phyloP scores from a whole-genome alignment of 164 flowering plant species.

The Echeveria elegans region DNA sequence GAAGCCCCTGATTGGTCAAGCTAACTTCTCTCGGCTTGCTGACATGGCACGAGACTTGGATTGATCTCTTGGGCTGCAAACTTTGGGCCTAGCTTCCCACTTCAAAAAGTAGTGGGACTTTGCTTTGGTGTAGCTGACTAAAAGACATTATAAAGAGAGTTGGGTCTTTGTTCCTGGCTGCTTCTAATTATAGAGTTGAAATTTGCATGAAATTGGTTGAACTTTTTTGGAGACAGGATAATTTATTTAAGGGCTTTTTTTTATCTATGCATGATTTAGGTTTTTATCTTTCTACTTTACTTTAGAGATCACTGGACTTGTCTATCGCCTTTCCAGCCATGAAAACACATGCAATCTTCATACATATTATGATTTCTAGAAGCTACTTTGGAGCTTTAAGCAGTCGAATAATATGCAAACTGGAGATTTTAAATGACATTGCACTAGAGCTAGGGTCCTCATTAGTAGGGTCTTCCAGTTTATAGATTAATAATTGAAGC shows the following conservation, averaged over 20 bases:
- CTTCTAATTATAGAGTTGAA: slow-evolving; percentile 5
- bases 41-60: too few relatives aligned
- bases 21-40: too few relatives aligned
- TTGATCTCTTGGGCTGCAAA: too few relatives aligned
- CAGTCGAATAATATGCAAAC: neutral
- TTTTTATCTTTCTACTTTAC: neutral
- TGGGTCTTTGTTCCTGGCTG: slow-evolving; percentile 3
- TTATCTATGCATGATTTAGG: neutral
- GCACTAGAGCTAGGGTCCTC: neutral
- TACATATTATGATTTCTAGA: neutral
- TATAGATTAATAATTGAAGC: neutral
- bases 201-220: neutral
- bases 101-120: neutral
- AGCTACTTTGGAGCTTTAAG: neutral
- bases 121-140: neutral
- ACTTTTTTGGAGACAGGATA: slow-evolving; percentile 2
- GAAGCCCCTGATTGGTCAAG: too few relatives aligned
- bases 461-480: neutral
- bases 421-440: neutral
- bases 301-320: slow-evolving; percentile 1
- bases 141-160: neutral
- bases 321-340: slow-evolving; percentile 2
- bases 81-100: too few relatives aligned
- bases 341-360: neutral
- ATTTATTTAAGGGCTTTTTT: neutral